Conservation (phyloP, 1,139 yeast genomes). For the Scheffersomyces cryptocercus region DNA sequence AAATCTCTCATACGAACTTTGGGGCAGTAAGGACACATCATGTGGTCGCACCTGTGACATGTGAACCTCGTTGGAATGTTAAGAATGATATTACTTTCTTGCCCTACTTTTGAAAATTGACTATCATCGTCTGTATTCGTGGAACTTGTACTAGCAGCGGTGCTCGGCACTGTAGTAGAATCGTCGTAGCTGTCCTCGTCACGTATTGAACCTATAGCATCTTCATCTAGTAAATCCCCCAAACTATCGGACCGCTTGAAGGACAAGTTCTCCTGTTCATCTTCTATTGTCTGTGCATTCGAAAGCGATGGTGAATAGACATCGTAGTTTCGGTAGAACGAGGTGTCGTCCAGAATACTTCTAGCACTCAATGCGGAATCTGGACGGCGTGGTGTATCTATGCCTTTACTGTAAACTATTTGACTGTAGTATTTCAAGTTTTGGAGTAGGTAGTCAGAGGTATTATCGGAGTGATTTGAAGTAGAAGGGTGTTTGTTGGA, state of each 20-base stretch:
- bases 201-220: no score
- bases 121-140: conserved; percentile 1
- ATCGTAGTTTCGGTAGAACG: conserved; percentile 1
- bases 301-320: background rate
- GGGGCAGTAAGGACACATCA: conserved; percentile 58
- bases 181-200: background rate
- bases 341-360: conserved; percentile 5
- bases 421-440: conserved; percentile 32
- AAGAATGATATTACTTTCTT: conserved; percentile 6
- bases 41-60: conserved; percentile 49
- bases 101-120: background rate
- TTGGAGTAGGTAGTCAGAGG: conserved; percentile 11
- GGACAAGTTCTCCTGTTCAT: background rate
- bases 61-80: conserved; percentile 38
- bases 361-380: conserved; percentile 6
- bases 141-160: background rate
- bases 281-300: background rate
- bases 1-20: conserved; percentile 46
- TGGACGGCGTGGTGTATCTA: conserved; percentile 3
- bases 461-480: conserved; percentile 1
- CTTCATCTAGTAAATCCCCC: background rate
- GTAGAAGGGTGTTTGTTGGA: no score
- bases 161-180: background rate
- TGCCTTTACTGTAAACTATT: conserved; percentile 22
- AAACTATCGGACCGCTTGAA: background rate